Conservation (phyloP, 2,329 filamentous ascomycete species). For the Spiromastix sp. region DNA sequence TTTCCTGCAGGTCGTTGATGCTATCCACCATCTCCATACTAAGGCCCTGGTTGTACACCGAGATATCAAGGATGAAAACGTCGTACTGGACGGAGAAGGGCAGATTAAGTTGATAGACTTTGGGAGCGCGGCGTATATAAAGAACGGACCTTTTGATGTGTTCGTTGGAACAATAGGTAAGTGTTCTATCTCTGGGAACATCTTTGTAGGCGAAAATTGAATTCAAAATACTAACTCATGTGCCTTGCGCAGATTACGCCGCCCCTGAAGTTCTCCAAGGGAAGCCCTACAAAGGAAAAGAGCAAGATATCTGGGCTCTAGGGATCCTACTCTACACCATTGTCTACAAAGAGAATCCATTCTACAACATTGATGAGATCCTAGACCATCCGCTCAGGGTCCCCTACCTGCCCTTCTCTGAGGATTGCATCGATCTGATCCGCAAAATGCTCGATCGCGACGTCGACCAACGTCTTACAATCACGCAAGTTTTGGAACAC, state of each 20-base stretch:
- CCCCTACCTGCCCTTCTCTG: slow-evolving; percentile 56
- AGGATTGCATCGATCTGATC: slow-evolving; percentile 86
- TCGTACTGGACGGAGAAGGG: slow-evolving; percentile 89
- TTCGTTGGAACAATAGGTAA: slow-evolving; percentile 97
- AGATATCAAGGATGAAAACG: slow-evolving; percentile 98
- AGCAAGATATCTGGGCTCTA: slow-evolving; percentile 96
- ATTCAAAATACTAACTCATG: too few relatives aligned
- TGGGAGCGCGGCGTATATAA: slow-evolving; percentile 95
- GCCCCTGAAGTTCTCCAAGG: slow-evolving; percentile 95
- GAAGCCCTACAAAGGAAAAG: slow-evolving; percentile 83
- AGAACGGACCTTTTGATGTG: slow-evolving; percentile 95
- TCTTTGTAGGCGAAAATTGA: too few relatives aligned
- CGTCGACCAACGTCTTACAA: slow-evolving; percentile 71
- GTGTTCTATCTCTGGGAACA: too few relatives aligned
- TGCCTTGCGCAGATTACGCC: slow-evolving; percentile 68
- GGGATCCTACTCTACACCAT: slow-evolving; percentile 97
- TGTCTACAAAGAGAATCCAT: slow-evolving; percentile 98
- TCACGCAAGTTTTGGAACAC: slow-evolving; percentile 77
- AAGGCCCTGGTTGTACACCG: slow-evolving; percentile 88
- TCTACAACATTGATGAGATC: slow-evolving; percentile 98
- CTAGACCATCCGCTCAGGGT: slow-evolving; percentile 93
- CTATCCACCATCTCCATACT: slow-evolving; percentile 82
- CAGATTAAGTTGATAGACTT: slow-evolving; percentile 97
- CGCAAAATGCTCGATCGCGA: slow-evolving; percentile 87
- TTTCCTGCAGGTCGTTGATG: slow-evolving; percentile 83